A percentile compares a stretch with the other conserved stretches of the same genome.
Evolutionary conservation across 2,329 filamentous ascomycete species (phyloP).

Genomic region (Biscogniauxia marginata): DNA sequence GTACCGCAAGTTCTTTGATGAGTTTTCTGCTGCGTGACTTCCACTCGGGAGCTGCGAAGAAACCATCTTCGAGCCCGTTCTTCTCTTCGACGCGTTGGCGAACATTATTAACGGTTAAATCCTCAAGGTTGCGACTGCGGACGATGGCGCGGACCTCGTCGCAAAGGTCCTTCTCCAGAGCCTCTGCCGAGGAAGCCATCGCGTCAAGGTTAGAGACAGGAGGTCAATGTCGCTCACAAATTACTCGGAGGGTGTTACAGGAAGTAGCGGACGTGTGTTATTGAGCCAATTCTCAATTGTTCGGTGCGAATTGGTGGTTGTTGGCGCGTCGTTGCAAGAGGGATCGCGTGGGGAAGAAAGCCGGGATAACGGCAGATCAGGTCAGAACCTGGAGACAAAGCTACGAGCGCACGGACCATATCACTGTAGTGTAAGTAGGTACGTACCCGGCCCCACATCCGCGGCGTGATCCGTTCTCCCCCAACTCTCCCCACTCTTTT

Average conservation of each 20-base stretch:
- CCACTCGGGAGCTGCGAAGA: slow-evolving; percentile 52
- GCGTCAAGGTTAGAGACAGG: not conserved
- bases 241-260: not conserved
- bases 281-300: not conserved
- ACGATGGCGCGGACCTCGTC: slow-evolving; percentile 48
- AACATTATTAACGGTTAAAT: slow-evolving; percentile 56
- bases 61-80: slow-evolving; percentile 48
- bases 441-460: too few species aligned
- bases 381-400: not conserved
- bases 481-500: too few species aligned
- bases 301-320: not conserved
- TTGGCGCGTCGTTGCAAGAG: slow-evolving; percentile 12
- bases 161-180: slow-evolving; percentile 46
- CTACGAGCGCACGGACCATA: too few species aligned
- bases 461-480: too few species aligned
- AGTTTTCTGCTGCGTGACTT: slow-evolving; percentile 57
- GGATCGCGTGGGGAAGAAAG: slow-evolving; percentile 18
- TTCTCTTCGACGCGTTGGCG: slow-evolving; percentile 52
- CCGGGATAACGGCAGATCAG: not conserved
- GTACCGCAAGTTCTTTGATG: slow-evolving; percentile 56
- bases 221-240: not conserved
- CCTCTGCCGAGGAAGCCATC: slow-evolving; percentile 43
- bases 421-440: too few species aligned
- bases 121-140: slow-evolving; percentile 37
- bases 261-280: not conserved